Evolutionary conservation across 441 rosid species (phyloP), one percentile per base, ranked within the genome.

Genomic region (Brassica hybrid): DNA sequence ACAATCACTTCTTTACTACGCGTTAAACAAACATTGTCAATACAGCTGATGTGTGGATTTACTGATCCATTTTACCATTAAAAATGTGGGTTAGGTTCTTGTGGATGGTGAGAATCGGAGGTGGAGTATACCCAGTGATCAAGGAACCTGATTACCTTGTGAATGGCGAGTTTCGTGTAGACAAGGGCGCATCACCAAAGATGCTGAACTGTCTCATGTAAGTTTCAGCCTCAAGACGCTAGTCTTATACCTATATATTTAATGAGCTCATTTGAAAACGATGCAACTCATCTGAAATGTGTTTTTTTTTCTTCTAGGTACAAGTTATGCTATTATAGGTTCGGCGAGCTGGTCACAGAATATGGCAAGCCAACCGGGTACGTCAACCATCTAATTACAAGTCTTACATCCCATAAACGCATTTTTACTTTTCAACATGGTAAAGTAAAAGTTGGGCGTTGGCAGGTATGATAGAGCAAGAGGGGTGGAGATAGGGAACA

Each of bases 21-120:
- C 62, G 30, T 58, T 58, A 9, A 21, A 23, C 1, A 54, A 21
- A 25, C 45, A 6, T 64, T 48, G 9, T 43, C 23, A n/a, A 13
- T 27, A 17, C 38, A 58, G 32, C 43, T 43, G 11, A 70, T 64
- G 21, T 58, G 56, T 59, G 56, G 32, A 48, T 11, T 66, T 34
- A 61, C 50, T 68, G 71, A 68, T 73, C 30, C 11, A 43, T n/a
- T 14, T 61, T 3, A 30, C 1, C 11, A 3, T 19, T 1, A 32
- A 60, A 58, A 41, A 6, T 62, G 67, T 83, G 75, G 69, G 61
- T 76, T 78, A 96, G 99, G 86, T 96, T 96, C 82, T 81, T 96
- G 85, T 94, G 99, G 99, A 96, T 96, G 99, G 99, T 96, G 82
- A 91, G 99, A 82, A 96, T 96, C 75, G 99, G 99, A 79, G 99